Conservation (phyloP, 805 yeast genomes). For the Candida sanyiensis region DNA sequence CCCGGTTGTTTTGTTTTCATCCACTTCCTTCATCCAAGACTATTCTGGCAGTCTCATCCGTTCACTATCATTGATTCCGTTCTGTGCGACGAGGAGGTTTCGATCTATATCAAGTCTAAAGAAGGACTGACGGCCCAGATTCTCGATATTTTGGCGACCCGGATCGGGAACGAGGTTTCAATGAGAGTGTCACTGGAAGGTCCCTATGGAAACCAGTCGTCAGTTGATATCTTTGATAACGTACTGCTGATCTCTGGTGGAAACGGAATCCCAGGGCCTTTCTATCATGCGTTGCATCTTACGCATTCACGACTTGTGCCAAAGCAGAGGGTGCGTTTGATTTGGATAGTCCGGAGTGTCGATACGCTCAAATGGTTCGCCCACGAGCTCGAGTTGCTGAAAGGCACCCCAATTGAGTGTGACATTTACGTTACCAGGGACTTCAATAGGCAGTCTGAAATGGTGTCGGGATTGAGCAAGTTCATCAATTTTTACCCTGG, state of each 20-base stretch:
- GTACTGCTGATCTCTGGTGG: constrained; percentile 46
- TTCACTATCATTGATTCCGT: constrained; percentile 50
- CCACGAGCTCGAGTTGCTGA: constrained; percentile 19
- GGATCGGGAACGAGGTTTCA: constrained; percentile 5
- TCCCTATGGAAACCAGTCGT: constrained; percentile 48
- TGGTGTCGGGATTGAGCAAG: constrained; percentile 9
- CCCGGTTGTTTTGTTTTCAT: constrained; percentile 58
- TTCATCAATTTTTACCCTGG: constrained; percentile 33
- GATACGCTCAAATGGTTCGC: constrained; percentile 46
- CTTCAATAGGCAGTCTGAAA: constrained; percentile 10
- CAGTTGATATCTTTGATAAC: constrained; percentile 33
- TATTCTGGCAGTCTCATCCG: constrained; percentile 72
- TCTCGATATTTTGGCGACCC: constrained; percentile 24
- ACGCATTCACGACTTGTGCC: constrained; percentile 20
- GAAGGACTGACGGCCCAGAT: constrained; percentile 48
- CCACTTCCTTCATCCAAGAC: constrained; percentile 45
- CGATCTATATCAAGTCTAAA: constrained; percentile 45
- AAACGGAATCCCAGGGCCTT: constrained; percentile 49
- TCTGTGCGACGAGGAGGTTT: constrained; percentile 32
- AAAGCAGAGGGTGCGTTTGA: constrained; percentile 37
- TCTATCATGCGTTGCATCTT: constrained; percentile 33
- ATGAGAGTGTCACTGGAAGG: constrained; percentile 49
- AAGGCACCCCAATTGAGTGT: constrained; percentile 33
- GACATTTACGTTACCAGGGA: constrained; percentile 39
- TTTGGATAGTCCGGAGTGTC: constrained; percentile 60